Evolutionary conservation across 2,329 filamentous ascomycete genomes (phyloP), one percentile per base, ranked within the genome.

Genomic region (Alternaria arbusti): DNA sequence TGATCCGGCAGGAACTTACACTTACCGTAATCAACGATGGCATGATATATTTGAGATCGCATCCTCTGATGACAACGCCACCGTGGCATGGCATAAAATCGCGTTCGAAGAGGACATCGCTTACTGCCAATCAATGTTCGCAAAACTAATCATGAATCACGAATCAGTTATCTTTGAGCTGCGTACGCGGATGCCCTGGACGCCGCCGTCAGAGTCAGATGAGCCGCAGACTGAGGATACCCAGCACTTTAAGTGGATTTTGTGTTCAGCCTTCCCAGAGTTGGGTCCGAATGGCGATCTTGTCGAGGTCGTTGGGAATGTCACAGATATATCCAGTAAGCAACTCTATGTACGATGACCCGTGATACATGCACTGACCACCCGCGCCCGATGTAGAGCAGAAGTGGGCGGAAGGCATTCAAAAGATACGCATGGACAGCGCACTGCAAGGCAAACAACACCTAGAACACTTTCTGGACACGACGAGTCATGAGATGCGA

Each of bases 21-120:
- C 79, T 0, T 82, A 83, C 61, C 71, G 79, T 7, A 84, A 84
- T 52, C 74, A 82, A 49, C 71, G 75, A 5, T 84, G 81, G 72
- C 76, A 62, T 46, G 75, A 79, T 1, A 73, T 82, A 46, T 74
- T 81, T 54, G 65, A 70, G 26, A 30, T 69, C 5, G 67, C 70
- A 11, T 58, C 54, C 13, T 51, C 64, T 11, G 61, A 63, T 11
- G 54, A 32, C 22, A 62, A 70, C 23, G 69, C 77, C 28, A 65
- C 69, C 2, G 59, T 52, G 17, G 58, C 67, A 8, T 73, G 73
- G 76, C 12, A 55, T 1, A 54, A 51, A 11, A 66, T 77, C 8
- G 70, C 67, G 5, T 76, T 77, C 30, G 73, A 76, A 8, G 80
- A 82, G 15, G 81, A 83, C 61, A 50, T 78, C 6, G 57, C 73